These are phyloP conservation scores for Talaromyces islandicus DNA, from an alignment of 2,329 filamentous ascomycete genomes.

Conservation along the genomic window DNA sequence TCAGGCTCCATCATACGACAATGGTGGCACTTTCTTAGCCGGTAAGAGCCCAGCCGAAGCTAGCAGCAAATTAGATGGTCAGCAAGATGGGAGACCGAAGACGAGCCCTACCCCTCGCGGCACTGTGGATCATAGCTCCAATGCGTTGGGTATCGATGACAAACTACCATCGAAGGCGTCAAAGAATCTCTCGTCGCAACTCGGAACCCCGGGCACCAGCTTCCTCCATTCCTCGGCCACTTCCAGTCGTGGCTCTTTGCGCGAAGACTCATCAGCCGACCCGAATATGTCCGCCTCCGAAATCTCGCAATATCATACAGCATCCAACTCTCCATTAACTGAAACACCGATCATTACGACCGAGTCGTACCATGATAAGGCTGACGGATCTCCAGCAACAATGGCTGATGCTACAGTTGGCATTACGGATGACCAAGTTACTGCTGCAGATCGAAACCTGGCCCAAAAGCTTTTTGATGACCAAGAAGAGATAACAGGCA, in stretches of 20 bases:
- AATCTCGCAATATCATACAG: slow-evolving; percentile 39
- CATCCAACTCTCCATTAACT: slow-evolving; percentile 30
- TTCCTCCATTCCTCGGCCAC: slow-evolving; percentile 6
- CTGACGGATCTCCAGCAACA: slow-evolving; percentile 8
- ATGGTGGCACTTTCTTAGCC: slow-evolving; percentile 28
- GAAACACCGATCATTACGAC: slow-evolving; percentile 5
- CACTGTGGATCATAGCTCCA: slow-evolving; percentile 2
- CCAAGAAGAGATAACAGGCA: slow-evolving; percentile 68
- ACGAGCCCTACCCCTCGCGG: slow-evolving; percentile 16
- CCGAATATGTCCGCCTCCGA: slow-evolving; percentile 32
- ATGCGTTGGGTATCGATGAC: slow-evolving; percentile 8
- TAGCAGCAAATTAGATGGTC: slow-evolving; percentile 8
- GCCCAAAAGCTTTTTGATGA: slow-evolving; percentile 81
- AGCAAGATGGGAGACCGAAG: slow-evolving; percentile 14
- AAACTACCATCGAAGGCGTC: slow-evolving; percentile 2
- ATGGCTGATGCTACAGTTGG: slow-evolving; percentile 14
- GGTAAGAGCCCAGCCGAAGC: slow-evolving; percentile 32
- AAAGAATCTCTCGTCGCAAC: slow-evolving; percentile 2
- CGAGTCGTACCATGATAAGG: slow-evolving; percentile 5
- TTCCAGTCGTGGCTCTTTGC: slow-evolving; percentile 8
- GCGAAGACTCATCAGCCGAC: slow-evolving; percentile 22
- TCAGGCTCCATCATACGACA: slow-evolving; percentile 16
- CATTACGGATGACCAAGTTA: slow-evolving; percentile 23
- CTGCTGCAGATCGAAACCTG: slow-evolving; percentile 66
- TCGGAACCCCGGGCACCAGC: slow-evolving; percentile 1